A percentile compares a stretch with the other conserved stretches of the same genome.
Conservation (phyloP, 768 basidiomycete genomes). For the Trametes villosa region DNA sequence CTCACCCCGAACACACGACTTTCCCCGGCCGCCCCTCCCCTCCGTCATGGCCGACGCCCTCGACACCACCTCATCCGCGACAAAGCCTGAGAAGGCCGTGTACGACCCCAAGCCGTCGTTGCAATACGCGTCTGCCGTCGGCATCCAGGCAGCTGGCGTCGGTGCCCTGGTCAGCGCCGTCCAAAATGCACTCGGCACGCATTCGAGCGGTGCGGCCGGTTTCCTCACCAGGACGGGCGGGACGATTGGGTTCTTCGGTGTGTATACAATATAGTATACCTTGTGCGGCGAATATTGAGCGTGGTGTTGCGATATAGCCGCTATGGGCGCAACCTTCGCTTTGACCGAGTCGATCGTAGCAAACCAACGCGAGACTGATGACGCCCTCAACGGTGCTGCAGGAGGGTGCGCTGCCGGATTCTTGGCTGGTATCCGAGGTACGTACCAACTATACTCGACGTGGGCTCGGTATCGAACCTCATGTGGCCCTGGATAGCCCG, state of each 20-base stretch:
- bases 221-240: constrained; percentile 86
- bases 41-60: constrained; percentile 29
- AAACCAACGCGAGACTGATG: constrained; percentile 78
- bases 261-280: constrained; percentile 31
- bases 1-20: constrained; percentile 22
- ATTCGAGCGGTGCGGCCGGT: constrained; percentile 81
- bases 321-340: constrained; percentile 87
- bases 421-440: constrained; percentile 84
- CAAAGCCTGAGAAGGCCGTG: constrained; percentile 10
- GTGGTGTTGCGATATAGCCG: constrained; percentile 53
- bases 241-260: constrained; percentile 92
- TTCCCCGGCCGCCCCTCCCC: constrained; percentile 18
- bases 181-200: constrained; percentile 81
- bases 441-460: constrained; percentile 27
- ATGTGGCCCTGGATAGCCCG: constrained; percentile 53
- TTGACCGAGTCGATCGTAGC: constrained; percentile 80
- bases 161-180: constrained; percentile 71
- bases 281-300: neutral
- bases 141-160: constrained; percentile 66
- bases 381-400: constrained; percentile 79
- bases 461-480: neutral
- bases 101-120: constrained; percentile 60
- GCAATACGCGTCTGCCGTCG: constrained; percentile 57
- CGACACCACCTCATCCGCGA: constrained; percentile 19
- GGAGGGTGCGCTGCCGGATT: constrained; percentile 95